Percentiles rank a stretch among this genome's conserved stretches.
Evolutionary conservation across 495 filamentous ascomycete genomes (phyloP).

Genomic region (Aspergillus nidulans): DNA sequence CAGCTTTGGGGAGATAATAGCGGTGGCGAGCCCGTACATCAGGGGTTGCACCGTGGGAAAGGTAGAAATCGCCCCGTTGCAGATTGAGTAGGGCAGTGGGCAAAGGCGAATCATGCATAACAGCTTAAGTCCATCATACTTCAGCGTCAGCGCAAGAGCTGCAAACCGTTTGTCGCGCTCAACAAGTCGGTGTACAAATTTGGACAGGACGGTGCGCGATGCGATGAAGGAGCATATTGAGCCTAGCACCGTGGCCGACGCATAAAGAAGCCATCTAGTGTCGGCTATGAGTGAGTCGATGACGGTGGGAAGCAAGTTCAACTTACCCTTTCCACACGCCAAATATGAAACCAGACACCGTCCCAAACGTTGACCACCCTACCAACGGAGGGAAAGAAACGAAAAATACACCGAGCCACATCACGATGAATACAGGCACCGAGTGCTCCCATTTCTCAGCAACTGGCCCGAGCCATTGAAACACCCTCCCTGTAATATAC

Average conservation of each 20-base stretch:
- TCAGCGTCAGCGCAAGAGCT: constrained; percentile 61
- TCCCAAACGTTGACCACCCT: constrained; percentile 84
- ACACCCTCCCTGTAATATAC: constrained; percentile 71
- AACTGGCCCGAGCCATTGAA: constrained; percentile 62
- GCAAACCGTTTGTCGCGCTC: constrained; percentile 76
- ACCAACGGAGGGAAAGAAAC: constrained; percentile 87
- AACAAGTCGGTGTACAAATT: constrained; percentile 74
- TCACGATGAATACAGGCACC: constrained; percentile 66
- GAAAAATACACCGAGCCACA: constrained; percentile 73
- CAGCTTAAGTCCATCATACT: constrained; percentile 82
- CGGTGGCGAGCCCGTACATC: constrained; percentile 77
- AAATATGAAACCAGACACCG: constrained; percentile 87
- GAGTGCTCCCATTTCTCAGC: constrained; percentile 70
- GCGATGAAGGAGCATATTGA: constrained; percentile 73
- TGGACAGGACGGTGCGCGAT: constrained; percentile 69
- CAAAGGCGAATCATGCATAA: constrained; percentile 91
- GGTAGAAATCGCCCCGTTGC: constrained; percentile 90
- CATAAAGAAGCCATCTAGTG: constrained; percentile 72
- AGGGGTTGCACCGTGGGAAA: constrained; percentile 79
- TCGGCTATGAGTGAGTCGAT: constrained; percentile 6
- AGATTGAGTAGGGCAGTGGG: constrained; percentile 89
- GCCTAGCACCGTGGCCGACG: constrained; percentile 72
- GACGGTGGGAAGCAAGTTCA: background rate
- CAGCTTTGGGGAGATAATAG: constrained; percentile 73
- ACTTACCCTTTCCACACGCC: constrained; percentile 78